phyloP scores from a whole-genome alignment of 768 basidiomycete genomes.

The Lentinula sp. region DNA sequence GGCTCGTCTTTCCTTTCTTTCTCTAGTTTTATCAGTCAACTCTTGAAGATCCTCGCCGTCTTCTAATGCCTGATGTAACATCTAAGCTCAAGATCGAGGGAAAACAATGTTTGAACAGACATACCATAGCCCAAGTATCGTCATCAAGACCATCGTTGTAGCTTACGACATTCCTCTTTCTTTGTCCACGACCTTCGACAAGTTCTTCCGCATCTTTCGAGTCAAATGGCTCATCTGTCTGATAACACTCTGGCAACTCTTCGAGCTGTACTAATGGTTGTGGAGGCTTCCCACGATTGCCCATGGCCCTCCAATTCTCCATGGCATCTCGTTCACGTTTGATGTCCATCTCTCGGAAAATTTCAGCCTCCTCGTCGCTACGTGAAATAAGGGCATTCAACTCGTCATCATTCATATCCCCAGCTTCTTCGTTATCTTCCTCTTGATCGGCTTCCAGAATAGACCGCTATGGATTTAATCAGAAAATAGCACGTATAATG shows the following conservation, averaged over 20 bases:
- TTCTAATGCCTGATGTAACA: conserved; percentile 52
- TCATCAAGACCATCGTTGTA: conserved; percentile 94
- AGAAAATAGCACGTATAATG: not conserved
- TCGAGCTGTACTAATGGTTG: conserved; percentile 74
- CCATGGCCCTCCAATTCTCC: conserved; percentile 64
- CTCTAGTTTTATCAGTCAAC: conserved; percentile 57
- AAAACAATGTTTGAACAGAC: conserved; percentile 15
- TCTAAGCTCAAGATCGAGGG: not conserved
- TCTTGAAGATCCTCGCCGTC: conserved; percentile 79
- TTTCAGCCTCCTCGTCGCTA: conserved; percentile 64
- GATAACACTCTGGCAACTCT: conserved; percentile 91
- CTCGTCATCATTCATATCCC: conserved; percentile 92
- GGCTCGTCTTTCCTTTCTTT: conserved; percentile 58
- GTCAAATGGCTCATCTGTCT: conserved; percentile 76
- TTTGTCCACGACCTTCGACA: conserved; percentile 79
- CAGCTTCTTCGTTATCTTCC: conserved; percentile 84
- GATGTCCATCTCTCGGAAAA: conserved; percentile 81
- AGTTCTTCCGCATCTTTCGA: conserved; percentile 53
- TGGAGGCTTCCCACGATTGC: conserved; percentile 75
- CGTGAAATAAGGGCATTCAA: conserved; percentile 91
- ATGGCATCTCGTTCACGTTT: conserved; percentile 66
- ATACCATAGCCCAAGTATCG: conserved; percentile 85
- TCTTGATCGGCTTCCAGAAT: conserved; percentile 88
- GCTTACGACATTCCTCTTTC: conserved; percentile 76
- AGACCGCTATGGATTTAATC: conserved; percentile 53